Conservation (phyloP, 2,329 filamentous ascomycete species). For the Pseudogymnoascus sp. region DNA sequence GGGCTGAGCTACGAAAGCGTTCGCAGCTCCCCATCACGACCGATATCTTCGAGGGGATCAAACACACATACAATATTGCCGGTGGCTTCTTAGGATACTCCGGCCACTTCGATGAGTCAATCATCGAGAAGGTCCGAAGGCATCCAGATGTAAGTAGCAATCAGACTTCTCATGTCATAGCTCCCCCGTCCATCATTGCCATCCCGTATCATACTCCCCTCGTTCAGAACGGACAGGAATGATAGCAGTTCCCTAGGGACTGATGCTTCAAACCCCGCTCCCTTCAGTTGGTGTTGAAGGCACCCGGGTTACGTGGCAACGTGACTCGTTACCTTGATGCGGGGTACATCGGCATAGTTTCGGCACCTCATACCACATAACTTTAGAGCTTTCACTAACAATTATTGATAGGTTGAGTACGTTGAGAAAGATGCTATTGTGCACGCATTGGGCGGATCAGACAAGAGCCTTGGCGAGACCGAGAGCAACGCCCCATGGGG, state of each 20-base stretch:
- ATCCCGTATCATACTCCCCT: background rate
- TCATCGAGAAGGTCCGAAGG: conserved; percentile 87
- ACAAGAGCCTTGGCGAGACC: conserved; percentile 46
- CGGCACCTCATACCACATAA: background rate
- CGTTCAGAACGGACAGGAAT: background rate
- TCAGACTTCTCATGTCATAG: background rate
- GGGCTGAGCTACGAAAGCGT: conserved; percentile 86
- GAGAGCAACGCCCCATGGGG: conserved; percentile 99
- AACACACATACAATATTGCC: conserved; percentile 94
- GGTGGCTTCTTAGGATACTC: conserved; percentile 81
- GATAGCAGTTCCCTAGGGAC: background rate
- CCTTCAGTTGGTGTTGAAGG: background rate
- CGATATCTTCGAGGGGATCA: conserved; percentile 73
- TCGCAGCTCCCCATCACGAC: conserved; percentile 60
- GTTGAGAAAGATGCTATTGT: conserved; percentile 93
- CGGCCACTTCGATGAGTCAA: conserved; percentile 87
- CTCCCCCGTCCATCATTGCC: background rate
- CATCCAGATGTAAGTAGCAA: conserved; percentile 84
- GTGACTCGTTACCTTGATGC: background rate
- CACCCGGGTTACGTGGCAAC: conserved; percentile 4
- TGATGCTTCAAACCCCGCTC: background rate
- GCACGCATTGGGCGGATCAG: conserved; percentile 57
- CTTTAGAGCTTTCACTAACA: background rate
- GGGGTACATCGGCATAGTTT: background rate
- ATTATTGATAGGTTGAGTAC: conserved; percentile 70